Base-by-base conservation (phyloP, 2,329 filamentous ascomycete genomes). In the Colletotrichum navitas region DNA sequence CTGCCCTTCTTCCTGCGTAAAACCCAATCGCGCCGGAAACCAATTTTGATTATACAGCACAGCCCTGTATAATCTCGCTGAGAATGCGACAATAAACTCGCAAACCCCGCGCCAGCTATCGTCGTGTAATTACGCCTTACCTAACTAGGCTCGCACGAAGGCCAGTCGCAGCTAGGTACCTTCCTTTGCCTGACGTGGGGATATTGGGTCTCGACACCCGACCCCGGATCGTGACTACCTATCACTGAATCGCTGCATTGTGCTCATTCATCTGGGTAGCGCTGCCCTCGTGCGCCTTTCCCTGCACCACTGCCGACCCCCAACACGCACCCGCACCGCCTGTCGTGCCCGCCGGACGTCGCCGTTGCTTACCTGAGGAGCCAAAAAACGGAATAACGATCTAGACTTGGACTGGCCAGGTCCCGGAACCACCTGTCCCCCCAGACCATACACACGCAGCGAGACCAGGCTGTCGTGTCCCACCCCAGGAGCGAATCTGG, bases 361-460 rank as follows among this genome's bases (percentile, higher is more conserved):
- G 55, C 54, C 69, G 49, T 52, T 54, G 54, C 65, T 68, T 64
- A 59, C 73, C 68, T 51, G 66, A 56, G 32, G 49, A 24, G 32
- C 21, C 26, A 12, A 47, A 34, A 60, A 45, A 45, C 41, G 41
- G 41, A 49, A 49, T 26, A 63, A 60, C 63, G 56, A 73, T 54
- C 71, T 58, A 56, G 67, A 66, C 58, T 62, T 59, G 56, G 63
- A 47, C 73, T 62, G 61, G 63, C 60, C 58, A 64, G 62, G 54
- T 55, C 45, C 77, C 77, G 59, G 54, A 69, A 73, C 49, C 68
- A 36, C 68, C 60, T 41, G 45, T 29, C 45, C 47, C 47, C 66
- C 69, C 60, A 69, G 69, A 39, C 52, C 36, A 36, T 24, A 56
- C 36, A 58, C n/a, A 64, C 65, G 36, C 63, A 45, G 63, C 63